phyloP scores from a whole-genome alignment of 108 stramenopile species.

The Ochromonas danica region DNA sequence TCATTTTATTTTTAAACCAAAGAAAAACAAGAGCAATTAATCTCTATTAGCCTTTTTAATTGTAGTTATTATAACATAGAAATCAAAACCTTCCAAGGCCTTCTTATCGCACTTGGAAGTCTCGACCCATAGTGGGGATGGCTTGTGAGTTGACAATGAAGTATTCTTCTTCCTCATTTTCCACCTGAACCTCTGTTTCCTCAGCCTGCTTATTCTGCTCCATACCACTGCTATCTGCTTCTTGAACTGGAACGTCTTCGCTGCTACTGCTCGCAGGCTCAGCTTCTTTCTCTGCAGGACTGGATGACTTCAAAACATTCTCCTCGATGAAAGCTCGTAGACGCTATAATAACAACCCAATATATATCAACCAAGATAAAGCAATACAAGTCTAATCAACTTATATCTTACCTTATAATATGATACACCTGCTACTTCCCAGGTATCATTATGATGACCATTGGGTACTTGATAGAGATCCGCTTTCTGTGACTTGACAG shows the following conservation, averaged over 20 bases:
- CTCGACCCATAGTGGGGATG: slow-evolving; percentile 5
- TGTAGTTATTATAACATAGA: too few relatives aligned
- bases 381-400: background rate
- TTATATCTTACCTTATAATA: slow-evolving; percentile 39
- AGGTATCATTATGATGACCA: slow-evolving; percentile 93
- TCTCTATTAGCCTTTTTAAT: too few relatives aligned
- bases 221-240: background rate
- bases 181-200: background rate
- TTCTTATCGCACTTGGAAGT: background rate
- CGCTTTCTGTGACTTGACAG: slow-evolving; percentile 39
- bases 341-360: background rate
- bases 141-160: background rate
- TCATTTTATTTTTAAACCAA: too few relatives aligned
- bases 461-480: slow-evolving; percentile 59
- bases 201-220: background rate
- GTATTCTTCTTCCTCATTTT: slow-evolving; percentile 19
- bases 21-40: too few relatives aligned
- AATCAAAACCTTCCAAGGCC: too few relatives aligned
- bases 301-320: background rate
- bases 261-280: background rate
- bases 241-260: background rate
- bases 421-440: slow-evolving; percentile 69
- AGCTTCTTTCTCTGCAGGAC: background rate
- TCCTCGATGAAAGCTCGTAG: background rate
- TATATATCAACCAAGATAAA: background rate